Percentiles rank a stretch among this genome's conserved stretches.
phyloP scores from a whole-genome alignment of 352 stramenopile species.

The Lagenidium sp. region DNA sequence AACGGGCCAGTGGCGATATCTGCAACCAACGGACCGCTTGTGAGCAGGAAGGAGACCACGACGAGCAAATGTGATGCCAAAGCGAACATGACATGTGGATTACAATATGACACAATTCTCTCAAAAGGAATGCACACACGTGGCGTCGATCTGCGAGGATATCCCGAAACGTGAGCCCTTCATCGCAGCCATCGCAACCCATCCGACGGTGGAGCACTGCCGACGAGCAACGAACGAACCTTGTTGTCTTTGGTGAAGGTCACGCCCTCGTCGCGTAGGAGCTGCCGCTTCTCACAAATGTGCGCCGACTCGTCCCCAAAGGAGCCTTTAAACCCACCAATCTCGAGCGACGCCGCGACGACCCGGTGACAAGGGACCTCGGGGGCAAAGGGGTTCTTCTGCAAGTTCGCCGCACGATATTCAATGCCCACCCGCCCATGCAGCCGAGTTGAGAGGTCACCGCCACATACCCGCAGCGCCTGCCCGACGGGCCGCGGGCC shows the following conservation, averaged over 20 bases:
- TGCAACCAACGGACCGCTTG: slow-evolving; percentile 56
- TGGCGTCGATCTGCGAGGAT: too few species aligned
- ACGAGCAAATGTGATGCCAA: too few species aligned
- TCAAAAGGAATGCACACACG: too few species aligned
- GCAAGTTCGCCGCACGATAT: too few species aligned
- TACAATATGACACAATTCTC: too few species aligned
- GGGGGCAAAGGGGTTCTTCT: slow-evolving; percentile 80
- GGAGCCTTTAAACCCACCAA: slow-evolving; percentile 73
- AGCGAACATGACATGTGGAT: too few species aligned
- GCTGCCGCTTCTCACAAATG: slow-evolving; percentile 57
- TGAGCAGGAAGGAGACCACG: too few species aligned
- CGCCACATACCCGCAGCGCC: slow-evolving; percentile 52
- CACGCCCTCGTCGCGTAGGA: slow-evolving; percentile 60
- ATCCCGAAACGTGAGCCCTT: too few species aligned
- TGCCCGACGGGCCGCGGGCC: slow-evolving; percentile 72
- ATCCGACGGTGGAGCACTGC: too few species aligned
- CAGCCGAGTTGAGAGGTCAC: too few species aligned
- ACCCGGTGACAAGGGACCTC: slow-evolving; percentile 73
- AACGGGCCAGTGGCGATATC: slow-evolving; percentile 72
- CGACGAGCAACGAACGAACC: slow-evolving; percentile 17
- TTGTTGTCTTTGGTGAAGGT: slow-evolving; percentile 46
- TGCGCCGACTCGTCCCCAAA: slow-evolving; percentile 42
- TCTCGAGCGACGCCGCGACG: slow-evolving; percentile 52
- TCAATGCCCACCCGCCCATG: too few species aligned
- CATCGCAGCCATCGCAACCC: too few species aligned